Percentiles rank a stretch among this genome's conserved stretches.
Conservation (phyloP, 192 early-diverging fungal species). For the Linderina pennispora region DNA sequence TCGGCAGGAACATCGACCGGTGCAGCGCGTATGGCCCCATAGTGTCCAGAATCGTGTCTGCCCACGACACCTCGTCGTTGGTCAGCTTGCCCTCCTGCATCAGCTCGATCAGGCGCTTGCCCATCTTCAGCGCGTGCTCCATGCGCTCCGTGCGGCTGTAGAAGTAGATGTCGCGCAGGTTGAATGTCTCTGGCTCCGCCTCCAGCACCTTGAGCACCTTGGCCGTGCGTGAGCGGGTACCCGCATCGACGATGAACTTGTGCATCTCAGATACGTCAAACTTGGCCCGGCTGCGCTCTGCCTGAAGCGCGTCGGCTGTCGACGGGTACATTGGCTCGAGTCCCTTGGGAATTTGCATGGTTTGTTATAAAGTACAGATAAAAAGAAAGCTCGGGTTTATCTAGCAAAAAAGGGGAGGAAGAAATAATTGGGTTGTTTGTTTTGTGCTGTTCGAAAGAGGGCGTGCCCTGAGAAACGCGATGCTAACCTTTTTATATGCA, state of each 20-base stretch:
- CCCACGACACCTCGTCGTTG: constrained; percentile 41
- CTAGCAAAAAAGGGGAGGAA: background rate
- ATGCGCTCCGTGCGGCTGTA: constrained; percentile 66
- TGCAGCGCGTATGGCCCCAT: constrained; percentile 62
- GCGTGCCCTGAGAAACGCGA: background rate
- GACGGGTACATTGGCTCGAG: constrained; percentile 25
- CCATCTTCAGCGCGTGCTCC: constrained; percentile 54
- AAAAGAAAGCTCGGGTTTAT: background rate
- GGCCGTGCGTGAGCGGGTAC: constrained; percentile 52
- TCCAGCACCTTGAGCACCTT: constrained; percentile 57
- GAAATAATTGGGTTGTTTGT: background rate
- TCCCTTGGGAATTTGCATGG: constrained; percentile 36
- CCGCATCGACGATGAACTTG: constrained; percentile 58
- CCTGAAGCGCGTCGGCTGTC: constrained; percentile 45
- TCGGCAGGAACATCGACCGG: constrained; percentile 78
- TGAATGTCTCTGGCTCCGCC: constrained; percentile 62
- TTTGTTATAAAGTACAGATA: background rate
- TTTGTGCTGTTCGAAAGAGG: background rate
- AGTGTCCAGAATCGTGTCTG: constrained; percentile 49
- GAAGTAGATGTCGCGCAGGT: constrained; percentile 64
- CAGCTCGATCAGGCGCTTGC: constrained; percentile 58
- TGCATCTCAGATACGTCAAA: constrained; percentile 64
- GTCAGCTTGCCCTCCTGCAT: constrained; percentile 31
- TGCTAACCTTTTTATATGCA: too few relatives aligned
- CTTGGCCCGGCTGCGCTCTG: constrained; percentile 60